Evolutionary conservation across 2,329 filamentous ascomycete species (phyloP).

Genomic region (Penicillium glabrum): DNA sequence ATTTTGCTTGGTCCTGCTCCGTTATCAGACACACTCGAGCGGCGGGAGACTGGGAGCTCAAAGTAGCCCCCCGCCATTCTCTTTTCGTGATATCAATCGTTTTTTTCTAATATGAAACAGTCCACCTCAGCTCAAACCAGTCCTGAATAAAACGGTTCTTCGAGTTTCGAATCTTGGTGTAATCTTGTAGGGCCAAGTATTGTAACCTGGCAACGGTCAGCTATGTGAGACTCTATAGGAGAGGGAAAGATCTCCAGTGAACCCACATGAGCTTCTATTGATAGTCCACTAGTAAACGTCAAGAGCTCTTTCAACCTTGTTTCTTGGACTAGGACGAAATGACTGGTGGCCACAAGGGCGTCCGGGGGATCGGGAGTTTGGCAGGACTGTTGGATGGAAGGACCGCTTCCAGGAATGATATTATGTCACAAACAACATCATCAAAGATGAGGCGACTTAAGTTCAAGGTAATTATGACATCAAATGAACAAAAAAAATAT

Average conservation of each 20-base stretch:
- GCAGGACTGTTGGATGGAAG: slow-evolving; percentile 5
- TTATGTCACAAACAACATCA: slow-evolving; percentile 17
- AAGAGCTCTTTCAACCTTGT: background rate
- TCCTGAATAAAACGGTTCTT: background rate
- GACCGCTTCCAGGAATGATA: slow-evolving; percentile 15
- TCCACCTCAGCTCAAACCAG: background rate
- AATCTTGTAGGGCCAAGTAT: background rate
- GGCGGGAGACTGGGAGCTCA: slow-evolving; percentile 31
- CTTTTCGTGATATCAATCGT: background rate
- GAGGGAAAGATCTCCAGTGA: background rate
- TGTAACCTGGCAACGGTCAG: slow-evolving; percentile 24
- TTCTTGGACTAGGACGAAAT: background rate
- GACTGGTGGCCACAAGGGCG: slow-evolving; percentile 2
- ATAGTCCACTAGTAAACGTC: background rate
- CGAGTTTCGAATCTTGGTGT: background rate
- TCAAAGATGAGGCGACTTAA: background rate
- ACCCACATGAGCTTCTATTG: background rate
- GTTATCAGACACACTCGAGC: slow-evolving; percentile 26
- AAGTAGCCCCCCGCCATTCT: slow-evolving; percentile 37
- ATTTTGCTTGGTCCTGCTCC: slow-evolving; percentile 19
- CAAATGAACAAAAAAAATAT: background rate
- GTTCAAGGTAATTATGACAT: background rate
- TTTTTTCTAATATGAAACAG: background rate
- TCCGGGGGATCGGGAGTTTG: slow-evolving; percentile 1
- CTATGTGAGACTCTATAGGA: slow-evolving; percentile 17